Percentiles rank a stretch among this genome's conserved stretches.
Evolutionary conservation across 2,329 filamentous ascomycete species (phyloP).

Genomic region (Albophoma yamanashiensis): DNA sequence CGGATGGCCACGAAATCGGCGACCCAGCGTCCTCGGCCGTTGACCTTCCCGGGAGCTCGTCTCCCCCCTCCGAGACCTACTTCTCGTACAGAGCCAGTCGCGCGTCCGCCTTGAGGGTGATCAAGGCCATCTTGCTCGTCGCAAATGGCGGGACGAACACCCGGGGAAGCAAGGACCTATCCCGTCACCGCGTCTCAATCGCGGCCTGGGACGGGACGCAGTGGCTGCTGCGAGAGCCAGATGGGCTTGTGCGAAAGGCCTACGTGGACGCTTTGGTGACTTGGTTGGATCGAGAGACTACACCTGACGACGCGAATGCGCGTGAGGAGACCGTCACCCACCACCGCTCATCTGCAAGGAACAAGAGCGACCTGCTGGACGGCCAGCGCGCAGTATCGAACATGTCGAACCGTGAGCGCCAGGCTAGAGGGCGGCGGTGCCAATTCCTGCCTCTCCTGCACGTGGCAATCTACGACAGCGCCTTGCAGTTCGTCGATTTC

Average conservation of each 20-base stretch:
- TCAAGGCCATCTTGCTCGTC: constrained; percentile 73
- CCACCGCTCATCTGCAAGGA: constrained; percentile 31
- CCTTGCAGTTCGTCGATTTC: constrained; percentile 59
- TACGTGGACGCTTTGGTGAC: constrained; percentile 76
- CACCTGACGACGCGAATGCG: constrained; percentile 51
- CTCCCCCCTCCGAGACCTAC: constrained; percentile 35
- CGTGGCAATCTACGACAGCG: constrained; percentile 81
- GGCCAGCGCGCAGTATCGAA: constrained; percentile 59
- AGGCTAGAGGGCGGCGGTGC: constrained; percentile 38
- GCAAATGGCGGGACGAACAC: constrained; percentile 59
- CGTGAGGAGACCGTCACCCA: constrained; percentile 41
- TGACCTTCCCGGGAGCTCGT: constrained; percentile 32
- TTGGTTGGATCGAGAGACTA: constrained; percentile 79
- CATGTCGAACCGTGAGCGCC: constrained; percentile 51
- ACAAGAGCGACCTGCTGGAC: constrained; percentile 28
- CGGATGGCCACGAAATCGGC: constrained; percentile 22
- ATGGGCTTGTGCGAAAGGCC: constrained; percentile 67
- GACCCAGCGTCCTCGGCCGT: constrained; percentile 18
- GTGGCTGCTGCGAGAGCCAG: constrained; percentile 75
- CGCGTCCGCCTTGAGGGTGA: constrained; percentile 59
- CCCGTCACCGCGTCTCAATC: constrained; percentile 64
- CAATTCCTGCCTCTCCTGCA: constrained; percentile 76
- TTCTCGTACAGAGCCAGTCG: constrained; percentile 46
- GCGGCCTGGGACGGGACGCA: constrained; percentile 95
- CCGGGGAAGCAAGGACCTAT: constrained; percentile 50